Conservation (phyloP, 768 basidiomycete genomes). For the Kwoniella europaea region DNA sequence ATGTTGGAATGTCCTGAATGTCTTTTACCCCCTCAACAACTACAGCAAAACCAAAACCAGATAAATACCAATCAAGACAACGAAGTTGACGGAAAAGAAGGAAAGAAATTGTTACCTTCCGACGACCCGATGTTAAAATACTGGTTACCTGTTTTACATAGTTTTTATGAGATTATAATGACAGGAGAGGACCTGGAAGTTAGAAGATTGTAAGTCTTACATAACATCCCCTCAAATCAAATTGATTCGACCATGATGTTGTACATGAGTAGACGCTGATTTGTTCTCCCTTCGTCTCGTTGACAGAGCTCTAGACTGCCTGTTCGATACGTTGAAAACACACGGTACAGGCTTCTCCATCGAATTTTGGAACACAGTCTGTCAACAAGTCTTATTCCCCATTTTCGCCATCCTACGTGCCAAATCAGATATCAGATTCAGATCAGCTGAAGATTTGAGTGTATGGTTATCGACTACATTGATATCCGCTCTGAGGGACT, state of each 20-base stretch:
- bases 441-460: slow-evolving; percentile 97
- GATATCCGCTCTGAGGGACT: slow-evolving; percentile 94
- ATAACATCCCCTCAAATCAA: not conserved
- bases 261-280: not conserved
- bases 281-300: slow-evolving; percentile 18
- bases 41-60: slow-evolving; percentile 6
- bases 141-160: slow-evolving; percentile 95
- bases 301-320: slow-evolving; percentile 87
- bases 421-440: slow-evolving; percentile 82
- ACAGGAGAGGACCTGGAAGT: slow-evolving; percentile 99
- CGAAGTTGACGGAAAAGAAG: slow-evolving; percentile 10
- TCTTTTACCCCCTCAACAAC: slow-evolving; percentile 39
- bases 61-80: slow-evolving; percentile 1
- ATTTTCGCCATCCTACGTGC: slow-evolving; percentile 96
- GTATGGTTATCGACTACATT: slow-evolving; percentile 99
- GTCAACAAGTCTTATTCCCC: slow-evolving; percentile 93
- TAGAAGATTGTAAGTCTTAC: slow-evolving; percentile 76
- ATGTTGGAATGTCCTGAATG: slow-evolving; percentile 86
- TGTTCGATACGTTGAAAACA: slow-evolving; percentile 90
- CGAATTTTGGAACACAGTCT: slow-evolving; percentile 98
- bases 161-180: slow-evolving; percentile 99
- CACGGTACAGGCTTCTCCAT: slow-evolving; percentile 82
- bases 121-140: slow-evolving; percentile 88
- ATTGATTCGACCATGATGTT: no score
- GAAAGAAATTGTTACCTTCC: slow-evolving; percentile 22